A percentile compares a stretch with the other conserved stretches of the same genome.
phyloP scores from a whole-genome alignment of 768 basidiomycete species.

The Leccinellum albellum region DNA sequence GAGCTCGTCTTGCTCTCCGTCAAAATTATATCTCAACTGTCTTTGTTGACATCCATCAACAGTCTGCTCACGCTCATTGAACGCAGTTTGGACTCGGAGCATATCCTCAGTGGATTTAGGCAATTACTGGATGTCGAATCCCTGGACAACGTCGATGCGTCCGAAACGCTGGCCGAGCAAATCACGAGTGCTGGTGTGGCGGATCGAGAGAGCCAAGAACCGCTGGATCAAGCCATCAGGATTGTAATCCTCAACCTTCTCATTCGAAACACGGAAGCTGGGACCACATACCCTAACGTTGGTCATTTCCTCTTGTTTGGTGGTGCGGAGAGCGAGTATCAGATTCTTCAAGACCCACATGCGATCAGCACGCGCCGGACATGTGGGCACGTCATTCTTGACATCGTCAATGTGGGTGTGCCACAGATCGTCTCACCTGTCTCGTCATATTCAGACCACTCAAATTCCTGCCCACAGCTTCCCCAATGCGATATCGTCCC shows the following conservation, averaged over 20 bases:
- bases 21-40: slow-evolving; percentile 68
- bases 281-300: slow-evolving; percentile 69
- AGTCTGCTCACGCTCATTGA: slow-evolving; percentile 77
- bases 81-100: slow-evolving; percentile 74
- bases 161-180: slow-evolving; percentile 59
- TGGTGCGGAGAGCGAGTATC: slow-evolving; percentile 49
- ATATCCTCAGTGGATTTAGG: slow-evolving; percentile 78
- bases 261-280: slow-evolving; percentile 65
- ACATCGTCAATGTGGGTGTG: slow-evolving; percentile 69
- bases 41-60: slow-evolving; percentile 63
- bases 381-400: slow-evolving; percentile 77
- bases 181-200: slow-evolving; percentile 73
- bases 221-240: slow-evolving; percentile 65
- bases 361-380: slow-evolving; percentile 67
- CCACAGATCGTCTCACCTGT: slow-evolving; percentile 43
- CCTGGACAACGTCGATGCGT: slow-evolving; percentile 53
- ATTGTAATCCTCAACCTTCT: slow-evolving; percentile 79
- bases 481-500: slow-evolving; percentile 44
- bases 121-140: slow-evolving; percentile 63
- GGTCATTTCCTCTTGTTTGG: slow-evolving; percentile 88
- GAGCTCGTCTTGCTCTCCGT: slow-evolving; percentile 76
- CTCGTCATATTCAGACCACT: slow-evolving; percentile 24
- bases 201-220: slow-evolving; percentile 41
- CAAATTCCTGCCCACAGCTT: slow-evolving; percentile 6
- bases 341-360: slow-evolving; percentile 68